Base-by-base conservation (phyloP, 176 grass and related monocot genomes). In the Thalia dealbata region DNA sequence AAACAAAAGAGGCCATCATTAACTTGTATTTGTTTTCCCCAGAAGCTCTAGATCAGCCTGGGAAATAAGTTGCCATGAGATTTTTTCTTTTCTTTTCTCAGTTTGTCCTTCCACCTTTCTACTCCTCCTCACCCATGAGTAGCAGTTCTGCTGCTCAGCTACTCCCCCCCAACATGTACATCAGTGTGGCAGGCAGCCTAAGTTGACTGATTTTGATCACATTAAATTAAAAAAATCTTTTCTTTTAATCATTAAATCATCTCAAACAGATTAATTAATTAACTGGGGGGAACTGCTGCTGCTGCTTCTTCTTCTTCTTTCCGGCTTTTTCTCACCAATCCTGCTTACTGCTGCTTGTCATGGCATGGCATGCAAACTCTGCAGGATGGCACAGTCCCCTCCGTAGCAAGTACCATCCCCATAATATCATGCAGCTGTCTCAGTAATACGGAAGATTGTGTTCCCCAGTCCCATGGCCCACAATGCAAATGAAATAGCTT, bases 381-480 rank as follows among this genome's bases (percentile, higher is more conserved):
- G 27, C 13, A 19, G 32, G 14, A 1, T 3, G 3, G 28, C 56
- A 59, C 1, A 61, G 22, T 61, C 10, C n/a, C n/a, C 24, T 61
- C 45, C 45, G 5, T 23, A 23, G n/a, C 2, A 9, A 11, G 14
- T 23, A 30, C 62, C 14, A 26, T 22, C 4, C 4, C 61, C 14
- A 27, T 63, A 14, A 63, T 24, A 14, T 63, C 61, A 27, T 11
- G 61, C 23, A 19, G 60, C 60, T 26, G 64, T 67, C 29, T 35
- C 65, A 68, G 65, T 5, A 11, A 41, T 68, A 68, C 65, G 65
- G 65, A 68, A 68, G 65, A 68, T 68, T 43, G 65, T 44, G 77
- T 29, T 76, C 64, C 70, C 60, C 71, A 73, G 82, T 48, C 58
- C 64, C 43, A 16, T 67, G 54, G 73, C 73, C 59, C 64, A 78